Evolutionary conservation across 2,329 filamentous ascomycete genomes (phyloP), one percentile per base, ranked within the genome.

Genomic region (Claviceps pusilla): DNA sequence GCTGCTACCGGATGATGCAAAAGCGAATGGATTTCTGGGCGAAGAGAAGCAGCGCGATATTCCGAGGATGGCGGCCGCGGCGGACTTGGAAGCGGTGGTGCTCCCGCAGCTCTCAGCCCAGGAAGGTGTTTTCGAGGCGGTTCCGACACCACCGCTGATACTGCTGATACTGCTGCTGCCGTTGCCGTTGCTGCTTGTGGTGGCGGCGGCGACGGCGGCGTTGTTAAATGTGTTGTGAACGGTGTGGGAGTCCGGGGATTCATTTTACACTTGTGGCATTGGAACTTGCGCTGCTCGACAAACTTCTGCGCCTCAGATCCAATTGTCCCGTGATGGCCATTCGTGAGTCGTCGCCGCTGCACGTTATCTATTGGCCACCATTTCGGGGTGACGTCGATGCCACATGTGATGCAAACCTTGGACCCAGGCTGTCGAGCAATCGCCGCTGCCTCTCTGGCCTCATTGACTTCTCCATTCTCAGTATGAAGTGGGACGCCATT

Each of bases 201-300:
- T 6, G 37, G 11, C 7, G 37, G 11, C 6, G 37, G 14, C 14
- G 55, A 49, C 16, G 59, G 53, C 24, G 57, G 31, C 45, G 62
- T 56, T 19, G 62, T 60, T 42, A 58, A 58, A 35, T 55, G 58
- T 46, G 59, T 56, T 10, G 55, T 55, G 19, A 65, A 63, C 11
- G 64, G 58, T 29, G 62, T 62, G 59, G 76, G 71, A 53, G 74
- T 71, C 31, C 72, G 73, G 55, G 76, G 76, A 35, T 68, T 65
- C 63, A 79, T 83, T 59, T 74, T 76, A 64, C 86, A 90, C 66
- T 87, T 86, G 68, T 90, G 86, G 62, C 86, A 90, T 66, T 89
- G 84, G 59, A 80, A 84, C 57, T 75, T 77, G 35, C 77, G 72
- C 59, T 82, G 79, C 53, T 78, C 75, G 47, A 80, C 71, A 62